Evolutionary conservation across 768 basidiomycete genomes (phyloP), one percentile per base, ranked within the genome.

Genomic region (Rhodosporidiobolus odoratus): DNA sequence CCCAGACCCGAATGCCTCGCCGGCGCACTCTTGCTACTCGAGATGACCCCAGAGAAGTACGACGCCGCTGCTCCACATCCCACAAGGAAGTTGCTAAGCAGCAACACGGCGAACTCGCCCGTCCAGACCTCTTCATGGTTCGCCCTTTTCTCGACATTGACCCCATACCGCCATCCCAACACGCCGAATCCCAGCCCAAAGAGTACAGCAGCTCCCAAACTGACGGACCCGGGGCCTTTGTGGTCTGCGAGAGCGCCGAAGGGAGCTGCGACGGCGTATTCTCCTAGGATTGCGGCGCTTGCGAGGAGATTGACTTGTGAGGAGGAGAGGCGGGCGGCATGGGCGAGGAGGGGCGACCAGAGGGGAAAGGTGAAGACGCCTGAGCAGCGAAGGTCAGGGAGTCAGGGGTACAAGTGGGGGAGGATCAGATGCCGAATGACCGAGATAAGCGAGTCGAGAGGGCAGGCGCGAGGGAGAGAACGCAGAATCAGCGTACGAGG

Each of bases 1-100:
- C 66, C 74, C 13, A 77, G 60, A 5, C 76, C 76, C 17, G 73
- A 57, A n/a, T 75, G 75, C 3, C 69, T 48, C 16, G 65, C 27
- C 15, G 76, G 75, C n/a, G 65, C 60, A 12, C 58, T 62, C 45
- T 72, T 69, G 19, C 72, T 68, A 7, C 58, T 32, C 6, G 74
- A 43, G 59, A 71, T 69, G 25, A 76, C 35, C 3, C 68, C 66
- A 1, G 62, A 54, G 45, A 76, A 73, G 70, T 76, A 76, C 25
- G 38, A 35, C 25, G 48, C 74, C 16, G 70, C 69, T 23, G 74
- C 69, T 6, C 62, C 76, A 27, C 53, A 40, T 3, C 76, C 76
- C 13, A 66, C 67, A 12, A 72, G 47, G 62, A 69, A 65, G 56
- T 71, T 74, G 17, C 19, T 48, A 13, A 17, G 17, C 3, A 48